Conservation (phyloP, 2,329 filamentous ascomycete species). For the Colletotrichum sp. region DNA sequence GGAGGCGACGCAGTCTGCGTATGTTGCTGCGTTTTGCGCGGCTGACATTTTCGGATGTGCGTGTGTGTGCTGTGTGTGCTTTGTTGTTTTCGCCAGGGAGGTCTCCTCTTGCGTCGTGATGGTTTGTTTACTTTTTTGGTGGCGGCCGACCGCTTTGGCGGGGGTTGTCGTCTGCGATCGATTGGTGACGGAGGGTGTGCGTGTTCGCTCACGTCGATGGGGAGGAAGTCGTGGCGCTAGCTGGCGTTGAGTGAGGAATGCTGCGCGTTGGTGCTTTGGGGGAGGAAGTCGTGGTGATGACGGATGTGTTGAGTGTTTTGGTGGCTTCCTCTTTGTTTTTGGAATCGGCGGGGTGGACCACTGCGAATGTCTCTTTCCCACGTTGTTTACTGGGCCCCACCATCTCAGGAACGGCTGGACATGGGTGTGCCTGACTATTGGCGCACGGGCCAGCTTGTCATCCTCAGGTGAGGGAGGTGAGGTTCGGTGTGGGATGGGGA, state of each 20-base stretch:
- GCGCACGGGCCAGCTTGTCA: neutral
- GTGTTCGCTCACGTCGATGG: neutral
- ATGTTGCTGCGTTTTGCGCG: conserved; percentile 34
- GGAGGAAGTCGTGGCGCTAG: neutral
- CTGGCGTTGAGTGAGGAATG: neutral
- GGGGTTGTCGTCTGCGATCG: neutral
- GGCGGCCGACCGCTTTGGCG: neutral
- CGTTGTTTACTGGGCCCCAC: conserved; percentile 8
- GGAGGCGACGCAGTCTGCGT: conserved; percentile 64
- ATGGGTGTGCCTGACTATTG: neutral
- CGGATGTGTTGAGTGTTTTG: neutral
- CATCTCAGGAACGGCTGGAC: neutral
- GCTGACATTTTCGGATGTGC: neutral
- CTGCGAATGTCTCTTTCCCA: neutral
- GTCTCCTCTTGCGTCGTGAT: neutral
- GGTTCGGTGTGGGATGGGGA: neutral
- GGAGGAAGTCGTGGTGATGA: neutral
- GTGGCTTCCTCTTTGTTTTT: neutral
- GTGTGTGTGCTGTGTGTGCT: neutral
- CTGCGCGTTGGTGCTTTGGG: neutral
- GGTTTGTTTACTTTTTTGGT: neutral
- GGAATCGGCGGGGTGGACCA: neutral
- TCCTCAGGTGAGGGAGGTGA: neutral
- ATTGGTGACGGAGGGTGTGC: rapidly evolving
- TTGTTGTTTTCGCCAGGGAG: neutral